Percentiles rank a stretch among this genome's conserved stretches.
phyloP scores from a whole-genome alignment of 192 early-diverging fungal genomes.

The Mortierella claussenii region DNA sequence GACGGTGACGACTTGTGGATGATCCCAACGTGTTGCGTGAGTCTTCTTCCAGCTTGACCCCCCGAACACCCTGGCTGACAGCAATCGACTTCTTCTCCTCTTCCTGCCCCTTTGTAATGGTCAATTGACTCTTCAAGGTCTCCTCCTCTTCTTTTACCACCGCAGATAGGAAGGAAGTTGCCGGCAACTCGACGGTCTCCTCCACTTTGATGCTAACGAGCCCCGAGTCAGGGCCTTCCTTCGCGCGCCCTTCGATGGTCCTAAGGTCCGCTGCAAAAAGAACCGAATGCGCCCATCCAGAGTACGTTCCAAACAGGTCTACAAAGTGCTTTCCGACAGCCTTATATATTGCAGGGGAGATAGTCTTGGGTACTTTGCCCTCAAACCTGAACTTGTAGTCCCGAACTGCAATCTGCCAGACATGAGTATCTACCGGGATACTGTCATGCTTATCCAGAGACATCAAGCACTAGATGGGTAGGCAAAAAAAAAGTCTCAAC shows the following conservation, averaged over 20 bases:
- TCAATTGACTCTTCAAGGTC: not conserved
- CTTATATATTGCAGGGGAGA: conserved; percentile 75
- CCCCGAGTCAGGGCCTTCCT: conserved; percentile 1
- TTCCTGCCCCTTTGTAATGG: not conserved
- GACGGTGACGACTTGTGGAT: conserved; percentile 1
- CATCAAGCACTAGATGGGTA: conserved; percentile 73
- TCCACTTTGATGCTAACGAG: not conserved
- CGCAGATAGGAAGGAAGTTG: no score
- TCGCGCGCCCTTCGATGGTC: conserved; percentile 53
- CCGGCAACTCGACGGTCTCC: no score
- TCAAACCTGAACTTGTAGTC: conserved; percentile 74
- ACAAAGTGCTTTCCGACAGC: conserved; percentile 77
- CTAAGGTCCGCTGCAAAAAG: conserved; percentile 59
- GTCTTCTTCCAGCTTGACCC: conserved; percentile 19
- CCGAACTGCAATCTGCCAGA: conserved; percentile 91
- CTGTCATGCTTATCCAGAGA: conserved; percentile 84
- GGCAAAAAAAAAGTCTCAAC: not conserved
- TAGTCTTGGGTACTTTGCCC: conserved; percentile 63
- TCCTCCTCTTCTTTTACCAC: not conserved
- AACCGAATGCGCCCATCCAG: conserved; percentile 85
- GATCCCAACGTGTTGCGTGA: not conserved
- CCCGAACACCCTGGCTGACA: conserved; percentile 1
- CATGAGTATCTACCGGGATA: conserved; percentile 95
- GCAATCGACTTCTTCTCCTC: conserved; percentile 1
- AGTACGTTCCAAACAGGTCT: conserved; percentile 79